These are phyloP conservation scores for Heliosperma pusillum DNA, from an alignment of 148 eudicot genomes.

Conservation along the genomic window DNA sequence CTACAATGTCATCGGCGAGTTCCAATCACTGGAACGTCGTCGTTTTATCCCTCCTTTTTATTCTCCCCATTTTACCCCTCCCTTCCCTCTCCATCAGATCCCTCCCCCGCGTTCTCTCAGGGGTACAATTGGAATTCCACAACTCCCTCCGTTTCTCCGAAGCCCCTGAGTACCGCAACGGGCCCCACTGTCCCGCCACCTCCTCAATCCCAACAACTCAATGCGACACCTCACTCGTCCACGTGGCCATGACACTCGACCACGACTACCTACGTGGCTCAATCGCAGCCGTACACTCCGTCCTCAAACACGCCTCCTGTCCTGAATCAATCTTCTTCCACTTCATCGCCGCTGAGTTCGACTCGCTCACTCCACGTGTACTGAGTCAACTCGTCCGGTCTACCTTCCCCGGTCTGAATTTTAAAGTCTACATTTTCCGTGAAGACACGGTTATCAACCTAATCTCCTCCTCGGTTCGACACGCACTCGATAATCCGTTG, in stretches of 20 bases:
- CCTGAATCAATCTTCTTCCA: conserved; percentile 66
- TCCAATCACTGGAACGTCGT: not conserved
- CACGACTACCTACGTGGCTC: conserved; percentile 78
- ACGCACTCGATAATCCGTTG: conserved; percentile 67
- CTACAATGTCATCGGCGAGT: not conserved
- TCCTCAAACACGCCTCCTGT: conserved; percentile 69
- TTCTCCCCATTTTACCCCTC: not conserved
- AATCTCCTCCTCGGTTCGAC: conserved; percentile 60
- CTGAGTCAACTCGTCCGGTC: conserved; percentile 57
- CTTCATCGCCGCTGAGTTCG: conserved; percentile 38
- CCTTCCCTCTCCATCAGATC: not conserved
- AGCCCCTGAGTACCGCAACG: conserved; percentile 80
- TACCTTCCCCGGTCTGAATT: conserved; percentile 58
- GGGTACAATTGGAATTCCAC: conserved; percentile 23
- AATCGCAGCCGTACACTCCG: conserved; percentile 79
- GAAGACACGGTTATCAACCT: conserved; percentile 61
- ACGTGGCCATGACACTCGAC: conserved; percentile 79
- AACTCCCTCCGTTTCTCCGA: conserved; percentile 43
- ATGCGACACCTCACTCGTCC: conserved; percentile 41
- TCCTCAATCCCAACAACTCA: not conserved
- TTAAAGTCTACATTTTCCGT: conserved; percentile 64
- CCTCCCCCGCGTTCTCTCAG: not conserved
- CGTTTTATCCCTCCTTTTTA: not conserved
- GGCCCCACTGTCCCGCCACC: conserved; percentile 31
- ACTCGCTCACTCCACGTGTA: conserved; percentile 58